Base-by-base conservation (phyloP, 2,329 filamentous ascomycete genomes). In the Fusarium marasasianum region DNA sequence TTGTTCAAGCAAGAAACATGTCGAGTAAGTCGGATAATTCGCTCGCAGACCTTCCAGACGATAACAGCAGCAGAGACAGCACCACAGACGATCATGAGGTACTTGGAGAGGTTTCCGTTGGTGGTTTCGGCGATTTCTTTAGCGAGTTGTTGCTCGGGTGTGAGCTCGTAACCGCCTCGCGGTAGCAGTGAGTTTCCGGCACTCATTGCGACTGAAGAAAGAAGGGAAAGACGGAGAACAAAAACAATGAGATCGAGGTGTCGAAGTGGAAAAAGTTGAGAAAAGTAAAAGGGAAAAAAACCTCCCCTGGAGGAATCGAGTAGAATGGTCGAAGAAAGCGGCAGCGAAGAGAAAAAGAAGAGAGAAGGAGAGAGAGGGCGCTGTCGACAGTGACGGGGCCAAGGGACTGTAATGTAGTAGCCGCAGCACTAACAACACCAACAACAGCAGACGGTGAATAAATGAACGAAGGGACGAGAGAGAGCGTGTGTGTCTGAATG, bases 1-100 rank as follows among this genome's bases (percentile, higher is more conserved):
- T 94, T 94, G 84, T 89, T 92, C 74, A 98, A 88, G 78, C 91
- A 94, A 47, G 92, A 88, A 50, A 97, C 86, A 33, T 89, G 92
- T 72, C 95, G 90, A 43, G 95, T 85, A 79, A 96, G 92, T 75
- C 88, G 90, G 66, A 89, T 85, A 64, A 93, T 83, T 62, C 88
- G 86, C 57, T 90, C 87, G 62, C 86, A 82, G 72, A 91, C 81
- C 70, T 92, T 90, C 89, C 94, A 96, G 72, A 91, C 76, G 72
- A 93, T 86, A 76, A 95, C 86, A 56, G 87, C 86, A 41, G 82
- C 87, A 18, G 92, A 88, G 58, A 95, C 85, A 57, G 87, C 87
- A 60, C 90, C 90, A 81, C 93, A 91, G 35, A 92, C 86, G 73
- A 91, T 84, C 73, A 92, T 84, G 48, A 92, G 86, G 79, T 92